Evolutionary conservation across 2,329 filamentous ascomycete species (phyloP).

Genomic region (Colletotrichum costaricense): DNA sequence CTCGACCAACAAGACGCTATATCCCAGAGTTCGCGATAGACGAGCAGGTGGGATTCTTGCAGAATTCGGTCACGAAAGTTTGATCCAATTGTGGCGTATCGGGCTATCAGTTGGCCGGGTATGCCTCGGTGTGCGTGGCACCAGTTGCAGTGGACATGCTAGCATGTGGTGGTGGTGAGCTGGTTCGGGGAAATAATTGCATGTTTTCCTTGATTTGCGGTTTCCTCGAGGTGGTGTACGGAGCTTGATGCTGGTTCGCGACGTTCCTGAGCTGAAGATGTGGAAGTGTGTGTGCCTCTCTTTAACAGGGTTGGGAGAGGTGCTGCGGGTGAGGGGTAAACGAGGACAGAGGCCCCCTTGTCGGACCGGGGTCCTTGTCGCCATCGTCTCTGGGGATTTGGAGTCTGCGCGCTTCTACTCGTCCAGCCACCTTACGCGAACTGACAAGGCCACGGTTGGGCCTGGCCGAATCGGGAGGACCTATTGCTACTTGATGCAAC

Average conservation of each 20-base stretch:
- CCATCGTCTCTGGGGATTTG: conserved; percentile 12
- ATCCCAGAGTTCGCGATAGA: conserved; percentile 11
- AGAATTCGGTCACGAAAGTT: conserved; percentile 13
- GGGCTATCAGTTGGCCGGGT: background rate
- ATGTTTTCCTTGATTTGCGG: background rate
- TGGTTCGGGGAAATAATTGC: conserved; percentile 25
- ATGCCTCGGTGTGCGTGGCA: conserved; percentile 9
- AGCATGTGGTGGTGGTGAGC: background rate
- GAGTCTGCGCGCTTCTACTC: conserved; percentile 33
- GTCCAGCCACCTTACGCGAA: conserved; percentile 33
- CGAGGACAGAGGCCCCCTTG: background rate
- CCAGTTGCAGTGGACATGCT: background rate
- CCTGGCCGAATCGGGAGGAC: background rate
- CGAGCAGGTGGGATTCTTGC: conserved; percentile 23
- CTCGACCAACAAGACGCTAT: conserved; percentile 10
- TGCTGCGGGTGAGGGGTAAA: conserved; percentile 12
- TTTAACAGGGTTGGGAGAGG: background rate
- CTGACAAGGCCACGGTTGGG: conserved; percentile 14
- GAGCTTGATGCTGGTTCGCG: conserved; percentile 26
- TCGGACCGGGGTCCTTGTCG: conserved; percentile 6
- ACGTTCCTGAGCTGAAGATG: conserved; percentile 32
- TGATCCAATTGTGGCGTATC: conserved; percentile 22
- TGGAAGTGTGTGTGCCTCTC: background rate
- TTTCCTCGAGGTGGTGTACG: conserved; percentile 24
- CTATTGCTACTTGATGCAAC: background rate